Evolutionary conservation across 1,284 basidiomycete species (phyloP), one percentile per base, ranked within the genome.

Genomic region (Pseudozyma tsukubaensis): DNA sequence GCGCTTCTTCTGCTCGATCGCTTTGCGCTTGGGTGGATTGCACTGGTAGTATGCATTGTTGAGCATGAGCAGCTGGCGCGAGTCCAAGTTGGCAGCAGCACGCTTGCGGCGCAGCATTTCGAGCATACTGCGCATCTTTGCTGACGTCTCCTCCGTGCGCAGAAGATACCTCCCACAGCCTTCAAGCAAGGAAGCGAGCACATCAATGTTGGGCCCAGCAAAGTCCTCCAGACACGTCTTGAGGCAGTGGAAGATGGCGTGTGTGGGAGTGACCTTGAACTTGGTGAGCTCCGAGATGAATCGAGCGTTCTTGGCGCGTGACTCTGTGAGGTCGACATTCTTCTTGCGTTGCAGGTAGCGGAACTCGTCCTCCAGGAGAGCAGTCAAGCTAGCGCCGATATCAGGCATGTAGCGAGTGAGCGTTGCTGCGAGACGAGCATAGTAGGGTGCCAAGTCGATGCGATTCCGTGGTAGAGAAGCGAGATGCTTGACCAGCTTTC

Each of bases 41-140:
- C 95, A 97, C 91, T 98, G 94, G 84, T 98, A 99, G 85, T 98
- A 99, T 0, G 97, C 97, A 83, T 99, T 99, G 85, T 99, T 97
- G 35, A 99, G 89, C 76, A 98, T 86, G 32, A 98, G 88, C 5
- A 91, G 87, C 79, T 97, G 94, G 12, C 94, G 88, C 80, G 93
- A 91, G 85, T 99, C 95, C 43, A 99, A 89, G 81, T 98, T 94
- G 73, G 93, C 91, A 85, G 93, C 89, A 58, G 88, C 91, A 86
- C 97, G 94, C 86, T 99, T 99, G 51, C 96, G 89, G 61, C 92
- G 89, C 91, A 98, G 92, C 48, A 96, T 88, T 79, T 99, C 96
- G 50, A 99, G 88, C 92, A 96, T 76, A 18, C 72, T 70, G 16
- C 67, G 51, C 61, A 72, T 97, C 57, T 92, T 90, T 77, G 92